These are phyloP conservation scores for Solanum sitiens DNA, from an alignment of 257 asterid genomes.

Conservation along the genomic window DNA sequence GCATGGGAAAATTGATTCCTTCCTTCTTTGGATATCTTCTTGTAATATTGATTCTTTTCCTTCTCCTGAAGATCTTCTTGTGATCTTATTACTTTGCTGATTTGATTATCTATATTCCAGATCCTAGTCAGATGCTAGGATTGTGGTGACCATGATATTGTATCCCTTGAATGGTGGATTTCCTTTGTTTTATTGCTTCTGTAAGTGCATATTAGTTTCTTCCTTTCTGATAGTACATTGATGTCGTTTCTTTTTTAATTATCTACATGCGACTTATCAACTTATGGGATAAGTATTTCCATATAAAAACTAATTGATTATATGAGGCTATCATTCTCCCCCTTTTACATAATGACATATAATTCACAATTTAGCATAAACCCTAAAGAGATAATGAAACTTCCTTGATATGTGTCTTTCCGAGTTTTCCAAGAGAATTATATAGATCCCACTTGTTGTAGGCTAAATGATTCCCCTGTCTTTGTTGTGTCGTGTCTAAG, in stretches of 20 bases:
- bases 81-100: neutral
- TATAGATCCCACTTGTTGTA: neutral
- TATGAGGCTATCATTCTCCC: neutral
- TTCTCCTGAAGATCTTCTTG: neutral
- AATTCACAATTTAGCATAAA: neutral
- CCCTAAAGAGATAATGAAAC: neutral
- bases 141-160: neutral
- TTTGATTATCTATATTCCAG: neutral
- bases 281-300: neutral
- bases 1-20: neutral
- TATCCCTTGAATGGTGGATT: neutral
- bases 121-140: neutral
- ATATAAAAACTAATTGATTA: too few relatives aligned
- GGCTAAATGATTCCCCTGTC: neutral
- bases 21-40: neutral
- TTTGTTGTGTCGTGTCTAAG: too few relatives aligned
- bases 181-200: too few relatives aligned
- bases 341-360: neutral
- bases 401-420: neutral
- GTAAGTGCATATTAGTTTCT: neutral
- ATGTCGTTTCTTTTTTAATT: too few relatives aligned
- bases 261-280: neutral
- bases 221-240: neutral
- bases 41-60: neutral
- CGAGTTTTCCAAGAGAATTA: neutral